Percentiles rank a stretch among this genome's conserved stretches.
phyloP scores from a whole-genome alignment of 192 early-diverging fungal genomes.

The Umbelopsis vinacea region DNA sequence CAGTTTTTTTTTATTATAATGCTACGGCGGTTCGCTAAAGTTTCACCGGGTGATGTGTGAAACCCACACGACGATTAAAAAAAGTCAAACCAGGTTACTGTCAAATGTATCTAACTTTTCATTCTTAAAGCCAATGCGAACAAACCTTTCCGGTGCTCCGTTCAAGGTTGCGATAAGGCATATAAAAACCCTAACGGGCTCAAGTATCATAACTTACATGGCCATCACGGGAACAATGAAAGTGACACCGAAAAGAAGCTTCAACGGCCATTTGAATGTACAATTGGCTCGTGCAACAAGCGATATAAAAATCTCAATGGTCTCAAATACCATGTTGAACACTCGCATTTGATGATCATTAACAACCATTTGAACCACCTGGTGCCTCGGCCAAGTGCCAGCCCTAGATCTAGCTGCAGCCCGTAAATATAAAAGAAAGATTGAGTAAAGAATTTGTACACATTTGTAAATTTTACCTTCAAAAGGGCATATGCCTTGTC shows the following conservation, averaged over 20 bases:
- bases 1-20: background rate
- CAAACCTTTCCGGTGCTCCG: conserved; percentile 84
- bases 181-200: conserved; percentile 99
- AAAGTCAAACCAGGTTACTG: background rate
- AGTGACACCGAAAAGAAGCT: conserved; percentile 58
- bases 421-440: background rate
- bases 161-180: conserved; percentile 86
- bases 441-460: too few relatives aligned
- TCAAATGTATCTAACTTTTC: background rate
- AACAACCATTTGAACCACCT: conserved; percentile 9
- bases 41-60: too few relatives aligned
- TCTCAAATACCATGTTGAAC: conserved; percentile 91
- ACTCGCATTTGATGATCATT: conserved; percentile 61
- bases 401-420: background rate
- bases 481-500: too few relatives aligned
- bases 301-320: conserved; percentile 95
- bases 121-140: conserved; percentile 42
- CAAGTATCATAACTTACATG: conserved; percentile 97
- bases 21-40: too few relatives aligned
- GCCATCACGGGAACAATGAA: conserved; percentile 59
- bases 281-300: conserved; percentile 78
- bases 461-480: too few relatives aligned
- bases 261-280: conserved; percentile 73
- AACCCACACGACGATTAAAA: background rate
- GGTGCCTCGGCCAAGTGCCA: background rate